A percentile compares a stretch with the other conserved stretches of the same genome.
phyloP scores from a whole-genome alignment of 78 protist genomes.

The Speleostelium caveatum region DNA sequence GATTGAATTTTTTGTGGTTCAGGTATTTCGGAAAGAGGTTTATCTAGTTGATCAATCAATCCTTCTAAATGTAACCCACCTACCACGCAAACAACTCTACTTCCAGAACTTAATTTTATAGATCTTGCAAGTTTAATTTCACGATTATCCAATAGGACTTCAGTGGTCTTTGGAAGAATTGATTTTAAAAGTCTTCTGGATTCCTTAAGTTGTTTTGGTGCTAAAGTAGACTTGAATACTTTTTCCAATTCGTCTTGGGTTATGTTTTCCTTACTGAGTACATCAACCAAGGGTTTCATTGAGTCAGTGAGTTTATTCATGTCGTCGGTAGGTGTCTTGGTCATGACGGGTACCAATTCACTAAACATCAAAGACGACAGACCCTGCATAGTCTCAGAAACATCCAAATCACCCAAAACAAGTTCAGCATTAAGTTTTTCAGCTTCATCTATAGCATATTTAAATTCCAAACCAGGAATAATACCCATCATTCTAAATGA shows the following conservation, averaged over 20 bases:
- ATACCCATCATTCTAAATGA: constrained; percentile 49
- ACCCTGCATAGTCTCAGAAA: constrained; percentile 4
- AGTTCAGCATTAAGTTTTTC: constrained; percentile 21
- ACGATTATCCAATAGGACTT: constrained; percentile 7
- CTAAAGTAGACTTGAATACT: constrained; percentile 26
- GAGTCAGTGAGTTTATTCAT: not conserved
- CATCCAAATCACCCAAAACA: constrained; percentile 45
- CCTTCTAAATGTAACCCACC: constrained; percentile 60
- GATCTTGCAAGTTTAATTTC: constrained; percentile 15
- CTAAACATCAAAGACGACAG: not conserved
- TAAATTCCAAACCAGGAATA: constrained; percentile 62
- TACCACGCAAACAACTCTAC: constrained; percentile 34
- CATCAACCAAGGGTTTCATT: not conserved
- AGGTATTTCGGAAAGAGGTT: not conserved
- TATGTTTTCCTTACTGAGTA: not conserved
- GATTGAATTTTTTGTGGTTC: too few species aligned
- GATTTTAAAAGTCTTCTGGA: constrained; percentile 4
- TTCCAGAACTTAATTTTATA: constrained; percentile 21
- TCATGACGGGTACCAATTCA: constrained; percentile 10
- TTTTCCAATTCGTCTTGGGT: constrained; percentile 37
- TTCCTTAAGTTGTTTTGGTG: constrained; percentile 20
- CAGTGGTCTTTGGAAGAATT: constrained; percentile 6
- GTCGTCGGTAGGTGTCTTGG: not conserved
- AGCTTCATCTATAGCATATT: constrained; percentile 59
- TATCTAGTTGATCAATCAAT: constrained; percentile 24